Evolutionary conservation across 116 monocot genomes (phyloP).

Genomic region (Dioscorea cayenensis): DNA sequence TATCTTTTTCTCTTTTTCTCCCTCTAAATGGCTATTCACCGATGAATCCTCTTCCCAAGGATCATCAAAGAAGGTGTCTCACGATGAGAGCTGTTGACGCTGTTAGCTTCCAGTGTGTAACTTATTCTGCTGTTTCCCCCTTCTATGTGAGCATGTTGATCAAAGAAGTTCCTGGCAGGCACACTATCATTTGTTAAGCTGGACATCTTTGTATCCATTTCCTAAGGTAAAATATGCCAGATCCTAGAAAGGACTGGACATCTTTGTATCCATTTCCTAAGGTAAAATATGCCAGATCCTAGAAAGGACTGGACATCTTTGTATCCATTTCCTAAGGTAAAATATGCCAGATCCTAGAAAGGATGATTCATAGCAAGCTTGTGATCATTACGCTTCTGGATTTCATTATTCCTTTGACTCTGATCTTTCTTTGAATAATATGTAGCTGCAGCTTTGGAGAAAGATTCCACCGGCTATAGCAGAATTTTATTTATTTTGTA

Average conservation of each 20-base stretch:
- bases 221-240: too few species aligned
- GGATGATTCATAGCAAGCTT: constrained; percentile 1
- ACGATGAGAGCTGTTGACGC: not conserved
- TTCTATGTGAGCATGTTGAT: not conserved
- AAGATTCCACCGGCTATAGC: constrained; percentile 78
- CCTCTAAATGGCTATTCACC: too few species aligned
- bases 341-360: not conserved
- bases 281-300: too few species aligned
- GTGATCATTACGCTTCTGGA: too few species aligned
- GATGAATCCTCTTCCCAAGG: too few species aligned
- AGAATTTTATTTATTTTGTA: too few species aligned
- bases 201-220: not conserved
- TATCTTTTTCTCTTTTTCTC: too few species aligned
- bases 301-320: too few species aligned
- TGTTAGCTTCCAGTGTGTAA: not conserved
- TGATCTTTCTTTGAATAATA: constrained; percentile 58
- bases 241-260: too few species aligned
- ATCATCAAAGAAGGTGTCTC: constrained; percentile 12
- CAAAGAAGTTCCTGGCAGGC: not conserved
- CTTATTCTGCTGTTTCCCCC: not conserved
- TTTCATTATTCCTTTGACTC: not conserved
- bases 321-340: too few species aligned
- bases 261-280: too few species aligned
- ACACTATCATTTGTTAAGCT: not conserved
- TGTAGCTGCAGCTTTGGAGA: constrained; percentile 60